These are phyloP conservation scores for Aspergillus niger DNA, from an alignment of 2,329 filamentous ascomycete species.

Conservation along the genomic window DNA sequence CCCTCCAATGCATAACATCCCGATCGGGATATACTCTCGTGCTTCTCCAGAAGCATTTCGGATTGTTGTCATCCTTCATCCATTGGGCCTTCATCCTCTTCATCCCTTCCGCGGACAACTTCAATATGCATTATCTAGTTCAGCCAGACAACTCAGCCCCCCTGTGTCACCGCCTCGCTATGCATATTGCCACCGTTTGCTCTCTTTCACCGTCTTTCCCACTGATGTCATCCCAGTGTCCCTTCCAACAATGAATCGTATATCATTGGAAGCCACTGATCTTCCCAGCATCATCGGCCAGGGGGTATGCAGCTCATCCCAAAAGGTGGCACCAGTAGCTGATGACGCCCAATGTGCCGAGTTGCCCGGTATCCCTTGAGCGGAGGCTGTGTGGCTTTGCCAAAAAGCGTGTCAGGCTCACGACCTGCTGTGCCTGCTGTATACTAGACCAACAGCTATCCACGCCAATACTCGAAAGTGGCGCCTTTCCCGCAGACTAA, in stretches of 20 bases:
- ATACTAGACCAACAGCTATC: slow-evolving; percentile 3
- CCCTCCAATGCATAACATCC: neutral
- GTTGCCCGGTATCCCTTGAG: slow-evolving; percentile 6
- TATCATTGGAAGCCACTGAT: slow-evolving; percentile 12
- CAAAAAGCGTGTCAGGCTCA: neutral
- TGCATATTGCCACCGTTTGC: slow-evolving; percentile 9
- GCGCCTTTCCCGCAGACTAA: slow-evolving; percentile 11
- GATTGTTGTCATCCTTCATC: neutral
- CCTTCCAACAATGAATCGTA: neutral
- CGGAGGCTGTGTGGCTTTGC: slow-evolving; percentile 15
- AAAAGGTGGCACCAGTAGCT: slow-evolving; percentile 15
- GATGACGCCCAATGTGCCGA: slow-evolving; percentile 15
- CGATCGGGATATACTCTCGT: neutral
- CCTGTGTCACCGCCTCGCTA: neutral
- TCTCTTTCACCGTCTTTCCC: slow-evolving; percentile 9
- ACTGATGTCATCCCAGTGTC: slow-evolving; percentile 10
- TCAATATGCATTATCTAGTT: neutral
- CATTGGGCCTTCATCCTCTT: neutral
- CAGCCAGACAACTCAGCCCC: neutral
- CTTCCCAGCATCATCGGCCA: slow-evolving; percentile 10
- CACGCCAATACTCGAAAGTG: slow-evolving; percentile 2
- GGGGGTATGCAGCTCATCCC: neutral
- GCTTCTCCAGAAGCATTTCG: neutral
- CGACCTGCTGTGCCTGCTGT: slow-evolving; percentile 2
- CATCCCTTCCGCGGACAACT: neutral